phyloP scores from a whole-genome alignment of 208 protist species.

The Leishmania arabica region DNA sequence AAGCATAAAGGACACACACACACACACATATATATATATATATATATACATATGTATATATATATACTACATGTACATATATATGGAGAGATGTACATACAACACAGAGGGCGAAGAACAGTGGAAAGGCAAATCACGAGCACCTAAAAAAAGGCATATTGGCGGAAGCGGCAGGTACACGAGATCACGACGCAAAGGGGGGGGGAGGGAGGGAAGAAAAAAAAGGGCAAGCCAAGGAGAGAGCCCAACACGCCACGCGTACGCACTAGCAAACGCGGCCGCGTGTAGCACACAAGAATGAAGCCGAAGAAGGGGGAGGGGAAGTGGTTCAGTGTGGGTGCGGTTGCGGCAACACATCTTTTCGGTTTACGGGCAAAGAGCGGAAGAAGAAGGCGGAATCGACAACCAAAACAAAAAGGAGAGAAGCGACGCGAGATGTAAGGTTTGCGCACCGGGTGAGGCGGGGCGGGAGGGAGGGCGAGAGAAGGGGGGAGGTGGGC shows the following conservation, averaged over 20 bases:
- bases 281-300: neutral
- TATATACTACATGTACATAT: no score
- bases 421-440: neutral
- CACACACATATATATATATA: no score
- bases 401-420: neutral
- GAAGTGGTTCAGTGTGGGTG: neutral
- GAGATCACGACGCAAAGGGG: neutral
- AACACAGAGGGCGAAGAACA: neutral
- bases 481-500: neutral
- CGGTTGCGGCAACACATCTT: neutral
- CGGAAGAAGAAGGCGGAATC: neutral
- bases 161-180: neutral
- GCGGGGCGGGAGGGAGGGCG: neutral
- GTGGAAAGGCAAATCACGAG: neutral
- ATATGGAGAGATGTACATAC: no score
- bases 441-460: neutral
- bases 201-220: neutral
- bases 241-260: neutral
- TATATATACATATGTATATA: rapidly evolving
- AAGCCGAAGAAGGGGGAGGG: neutral
- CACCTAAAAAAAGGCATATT: neutral
- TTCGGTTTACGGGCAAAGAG: neutral
- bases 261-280: neutral
- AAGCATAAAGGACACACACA: no score
- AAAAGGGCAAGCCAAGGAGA: neutral